phyloP scores from a whole-genome alignment of 1,139 yeast species.

The Hanseniaspora gamundiae region DNA sequence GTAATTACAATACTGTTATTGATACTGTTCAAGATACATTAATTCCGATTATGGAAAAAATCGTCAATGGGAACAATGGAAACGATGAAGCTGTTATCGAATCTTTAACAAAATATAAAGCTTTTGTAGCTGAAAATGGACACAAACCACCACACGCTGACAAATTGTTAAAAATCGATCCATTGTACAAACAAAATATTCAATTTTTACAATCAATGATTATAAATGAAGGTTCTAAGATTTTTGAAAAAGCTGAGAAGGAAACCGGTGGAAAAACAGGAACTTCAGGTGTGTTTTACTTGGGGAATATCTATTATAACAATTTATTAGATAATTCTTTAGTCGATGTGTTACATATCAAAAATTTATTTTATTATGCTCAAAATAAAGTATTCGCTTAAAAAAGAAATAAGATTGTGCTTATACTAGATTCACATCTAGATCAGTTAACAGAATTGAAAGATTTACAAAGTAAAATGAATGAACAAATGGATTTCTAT shows the following conservation, averaged over 20 bases:
- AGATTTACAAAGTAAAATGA: constrained; percentile 3
- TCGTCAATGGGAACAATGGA: constrained; percentile 55
- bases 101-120: constrained; percentile 27
- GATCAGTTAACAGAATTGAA: not conserved
- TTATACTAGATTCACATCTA: not conserved
- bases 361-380: not conserved
- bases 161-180: not conserved
- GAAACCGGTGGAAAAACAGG: not conserved
- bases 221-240: not conserved
- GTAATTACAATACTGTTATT: constrained; percentile 13
- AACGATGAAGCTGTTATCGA: constrained; percentile 80
- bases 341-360: not conserved
- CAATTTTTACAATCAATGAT: not conserved
- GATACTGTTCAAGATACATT: constrained; percentile 8
- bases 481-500: not conserved
- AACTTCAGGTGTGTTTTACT: constrained; percentile 1
- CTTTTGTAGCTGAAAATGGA: constrained; percentile 1
- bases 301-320: not conserved
- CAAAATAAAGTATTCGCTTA: constrained; percentile 1
- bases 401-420: not conserved
- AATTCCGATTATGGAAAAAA: constrained; percentile 15
- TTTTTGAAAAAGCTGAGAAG: not conserved
- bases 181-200: not conserved
- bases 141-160: not conserved
- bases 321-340: not conserved